Base-by-base conservation (phyloP, 768 basidiomycete genomes). In the Botryobasidium botryosum region DNA sequence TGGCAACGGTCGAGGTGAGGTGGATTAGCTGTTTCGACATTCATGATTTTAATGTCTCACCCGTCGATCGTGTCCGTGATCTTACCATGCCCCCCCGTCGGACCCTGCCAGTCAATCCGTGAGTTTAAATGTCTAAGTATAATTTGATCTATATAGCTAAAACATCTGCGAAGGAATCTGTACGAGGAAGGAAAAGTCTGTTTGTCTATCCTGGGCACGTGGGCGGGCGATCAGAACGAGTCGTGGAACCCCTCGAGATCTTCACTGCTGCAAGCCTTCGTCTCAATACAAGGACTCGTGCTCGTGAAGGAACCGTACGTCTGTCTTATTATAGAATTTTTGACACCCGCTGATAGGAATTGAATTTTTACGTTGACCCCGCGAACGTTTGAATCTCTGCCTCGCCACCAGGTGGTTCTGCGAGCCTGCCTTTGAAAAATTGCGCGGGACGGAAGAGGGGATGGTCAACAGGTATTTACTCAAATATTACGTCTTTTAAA, bases 181-280 rank as follows among this genome's bases (percentile, higher is more conserved):
- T 96, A 96, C 50, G 88, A 91, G 56, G 90, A 94, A 51, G 90
- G 90, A 35, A 92, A 92, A 59, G 87, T 92, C 25, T 92, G 88
- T 54, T 60, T 92, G 33, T 91, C 87, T 13, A 85, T 92, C 40
- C 63, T 92, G 5, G 85, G 85, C 13, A 91, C 88, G 0, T 94
- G 90, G 90, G 70, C 75, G 6, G 90, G 90, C 6, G 91, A 92
- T 54, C 74, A 69, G 56, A 80, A 69, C 49, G 87, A 96, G 62
- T 77, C 73, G 5, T 96, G 90, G 90, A 87, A 72, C 53, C 68
- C 86, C 1, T 65, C 74, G 28, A 69, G 82, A 36, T 92, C 87
- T 1, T 91, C 86, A 13, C 63, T 96, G 21, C 69, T 96, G 15
- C 90, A 96, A 61, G 84, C 85, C 0, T 73, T 94, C 43, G 83